These are phyloP conservation scores for Coprinopsis marcescibilis DNA, from an alignment of 768 basidiomycete genomes.

Conservation along the genomic window DNA sequence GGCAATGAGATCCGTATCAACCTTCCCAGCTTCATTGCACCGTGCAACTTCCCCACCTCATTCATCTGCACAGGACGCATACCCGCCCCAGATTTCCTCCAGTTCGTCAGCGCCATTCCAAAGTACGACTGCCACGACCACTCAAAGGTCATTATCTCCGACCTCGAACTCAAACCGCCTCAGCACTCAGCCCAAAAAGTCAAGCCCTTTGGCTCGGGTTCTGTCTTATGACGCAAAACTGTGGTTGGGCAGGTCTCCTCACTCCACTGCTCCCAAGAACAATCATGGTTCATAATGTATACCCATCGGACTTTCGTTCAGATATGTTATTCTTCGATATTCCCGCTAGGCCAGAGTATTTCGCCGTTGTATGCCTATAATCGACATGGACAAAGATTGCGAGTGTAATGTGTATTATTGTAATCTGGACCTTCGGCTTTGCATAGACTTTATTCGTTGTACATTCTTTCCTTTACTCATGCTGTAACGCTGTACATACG, in stretches of 20 bases:
- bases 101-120: background rate
- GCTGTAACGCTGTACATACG: too few relatives aligned
- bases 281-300: background rate
- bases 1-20: background rate
- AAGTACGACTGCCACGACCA: background rate
- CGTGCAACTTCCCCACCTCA: background rate
- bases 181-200: background rate
- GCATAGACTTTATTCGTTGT: too few relatives aligned
- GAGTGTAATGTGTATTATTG: too few relatives aligned
- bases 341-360: too few relatives aligned
- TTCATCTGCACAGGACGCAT: background rate
- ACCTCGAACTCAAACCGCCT: background rate
- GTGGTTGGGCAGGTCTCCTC: background rate
- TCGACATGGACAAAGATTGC: too few relatives aligned
- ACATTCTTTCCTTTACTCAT: too few relatives aligned
- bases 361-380: too few relatives aligned
- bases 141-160: background rate
- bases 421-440: too few relatives aligned
- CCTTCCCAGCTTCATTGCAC: background rate
- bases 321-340: background rate
- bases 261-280: background rate
- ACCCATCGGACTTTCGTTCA: background rate
- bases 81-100: background rate
- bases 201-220: conserved; percentile 2
- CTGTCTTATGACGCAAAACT: conserved; percentile 3